Evolutionary conservation across 257 asterid genomes (phyloP).

Genomic region (Datura wrightii): DNA sequence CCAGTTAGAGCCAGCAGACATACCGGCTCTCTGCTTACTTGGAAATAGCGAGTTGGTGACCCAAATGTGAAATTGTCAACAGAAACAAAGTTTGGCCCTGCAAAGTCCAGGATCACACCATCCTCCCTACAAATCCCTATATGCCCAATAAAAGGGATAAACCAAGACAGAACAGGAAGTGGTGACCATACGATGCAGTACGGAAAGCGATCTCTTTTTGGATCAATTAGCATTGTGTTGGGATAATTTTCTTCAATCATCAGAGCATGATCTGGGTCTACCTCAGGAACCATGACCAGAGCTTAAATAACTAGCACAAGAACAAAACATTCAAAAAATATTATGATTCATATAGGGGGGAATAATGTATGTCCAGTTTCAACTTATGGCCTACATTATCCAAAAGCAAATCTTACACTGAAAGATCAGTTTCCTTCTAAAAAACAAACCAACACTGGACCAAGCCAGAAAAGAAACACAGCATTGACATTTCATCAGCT

Average conservation of each 20-base stretch:
- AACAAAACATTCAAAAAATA: neutral
- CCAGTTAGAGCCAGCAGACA: constrained; percentile 27
- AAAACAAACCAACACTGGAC: neutral
- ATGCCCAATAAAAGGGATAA: constrained; percentile 87
- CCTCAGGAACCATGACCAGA: constrained; percentile 60
- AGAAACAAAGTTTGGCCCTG: constrained; percentile 87
- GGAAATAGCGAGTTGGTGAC: constrained; percentile 38
- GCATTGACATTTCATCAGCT: neutral
- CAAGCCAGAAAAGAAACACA: neutral
- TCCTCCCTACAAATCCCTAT: constrained; percentile 89
- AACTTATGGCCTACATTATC: constrained; percentile 7
- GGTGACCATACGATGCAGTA: constrained; percentile 96
- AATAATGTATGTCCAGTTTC: neutral
- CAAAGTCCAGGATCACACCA: constrained; percentile 92
- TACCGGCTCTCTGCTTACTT: constrained; percentile 77
- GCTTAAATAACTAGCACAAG: constrained; percentile 36
- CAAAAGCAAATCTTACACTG: neutral
- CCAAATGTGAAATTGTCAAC: constrained; percentile 92
- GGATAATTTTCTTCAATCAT: constrained; percentile 53
- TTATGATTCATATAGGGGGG: neutral
- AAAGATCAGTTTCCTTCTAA: neutral
- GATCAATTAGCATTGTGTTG: constrained; percentile 55
- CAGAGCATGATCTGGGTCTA: constrained; percentile 55
- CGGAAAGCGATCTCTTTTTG: constrained; percentile 71
- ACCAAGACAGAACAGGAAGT: constrained; percentile 88